Conservation (phyloP, 2,329 filamentous ascomycete species). For the Talaromyces sp. region DNA sequence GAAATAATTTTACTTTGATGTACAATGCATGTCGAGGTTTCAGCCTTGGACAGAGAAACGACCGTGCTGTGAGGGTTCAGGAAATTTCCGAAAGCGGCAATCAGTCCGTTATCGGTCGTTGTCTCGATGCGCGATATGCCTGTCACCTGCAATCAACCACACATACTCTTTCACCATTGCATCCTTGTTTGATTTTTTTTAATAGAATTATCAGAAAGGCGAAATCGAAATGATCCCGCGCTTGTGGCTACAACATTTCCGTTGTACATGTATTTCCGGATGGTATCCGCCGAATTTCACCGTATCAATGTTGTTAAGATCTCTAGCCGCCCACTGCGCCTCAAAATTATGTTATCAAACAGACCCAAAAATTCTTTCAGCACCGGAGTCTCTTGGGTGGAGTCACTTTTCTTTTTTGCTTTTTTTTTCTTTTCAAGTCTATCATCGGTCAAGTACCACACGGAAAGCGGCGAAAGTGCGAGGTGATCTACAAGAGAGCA, state of each 20-base stretch:
- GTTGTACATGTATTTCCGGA: not conserved
- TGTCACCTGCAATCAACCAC: no score
- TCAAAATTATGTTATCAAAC: not conserved
- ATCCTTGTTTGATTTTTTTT: not conserved
- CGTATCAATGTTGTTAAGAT: not conserved
- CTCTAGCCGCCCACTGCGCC: slow-evolving; percentile 1
- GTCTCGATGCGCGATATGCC: not conserved
- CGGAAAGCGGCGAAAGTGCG: not conserved
- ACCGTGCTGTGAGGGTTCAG: not conserved
- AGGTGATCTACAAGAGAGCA: not conserved
- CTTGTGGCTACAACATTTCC: not conserved
- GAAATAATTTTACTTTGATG: not conserved
- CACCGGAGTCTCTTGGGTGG: not conserved
- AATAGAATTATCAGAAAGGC: not conserved
- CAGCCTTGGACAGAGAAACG: not conserved
- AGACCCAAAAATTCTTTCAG: not conserved
- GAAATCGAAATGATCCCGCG: not conserved
- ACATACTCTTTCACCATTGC: not conserved
- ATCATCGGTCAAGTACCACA: not conserved
- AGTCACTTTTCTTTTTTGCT: not conserved
- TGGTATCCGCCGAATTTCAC: not conserved
- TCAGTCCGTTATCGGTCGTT: not conserved
- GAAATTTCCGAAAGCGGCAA: slow-evolving; percentile 11
- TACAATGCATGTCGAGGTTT: not conserved
- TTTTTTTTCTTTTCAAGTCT: not conserved